phyloP scores from a whole-genome alignment of 2,329 filamentous ascomycete genomes.

The Beauveria pseudobassiana region DNA sequence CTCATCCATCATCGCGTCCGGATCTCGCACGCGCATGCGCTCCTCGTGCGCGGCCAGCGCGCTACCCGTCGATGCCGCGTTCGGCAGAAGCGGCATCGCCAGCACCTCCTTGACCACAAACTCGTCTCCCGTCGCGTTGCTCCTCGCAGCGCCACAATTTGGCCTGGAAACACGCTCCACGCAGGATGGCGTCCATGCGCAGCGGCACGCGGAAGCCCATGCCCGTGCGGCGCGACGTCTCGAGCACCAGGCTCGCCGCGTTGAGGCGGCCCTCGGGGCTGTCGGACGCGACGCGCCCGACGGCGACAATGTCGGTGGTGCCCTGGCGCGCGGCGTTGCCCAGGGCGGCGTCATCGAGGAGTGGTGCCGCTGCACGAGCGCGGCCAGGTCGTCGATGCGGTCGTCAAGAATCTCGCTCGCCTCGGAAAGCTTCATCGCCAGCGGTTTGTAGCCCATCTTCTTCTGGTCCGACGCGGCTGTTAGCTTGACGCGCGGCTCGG shows the following conservation, averaged over 20 bases:
- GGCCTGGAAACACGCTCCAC: slow-evolving; percentile 88
- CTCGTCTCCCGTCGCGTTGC: slow-evolving; percentile 76
- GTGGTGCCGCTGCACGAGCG: slow-evolving; percentile 66
- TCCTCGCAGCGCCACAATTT: slow-evolving; percentile 80
- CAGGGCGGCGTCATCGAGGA: slow-evolving; percentile 72
- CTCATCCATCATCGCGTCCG: slow-evolving; percentile 44
- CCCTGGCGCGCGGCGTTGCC: slow-evolving; percentile 81
- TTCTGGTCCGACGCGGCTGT: slow-evolving; percentile 82
- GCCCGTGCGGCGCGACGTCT: slow-evolving; percentile 78
- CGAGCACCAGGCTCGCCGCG: slow-evolving; percentile 74
- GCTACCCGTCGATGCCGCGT: slow-evolving; percentile 60
- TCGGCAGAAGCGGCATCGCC: slow-evolving; percentile 64
- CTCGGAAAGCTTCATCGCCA: slow-evolving; percentile 92
- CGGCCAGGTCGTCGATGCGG: slow-evolving; percentile 81
- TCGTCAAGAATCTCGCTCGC: slow-evolving; percentile 91
- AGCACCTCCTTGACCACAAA: slow-evolving; percentile 76
- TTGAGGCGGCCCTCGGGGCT: slow-evolving; percentile 81
- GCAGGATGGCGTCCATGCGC: slow-evolving; percentile 59
- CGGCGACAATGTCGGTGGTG: slow-evolving; percentile 78
- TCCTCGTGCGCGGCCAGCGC: slow-evolving; percentile 62
- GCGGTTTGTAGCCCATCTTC: slow-evolving; percentile 84
- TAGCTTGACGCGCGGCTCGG: slow-evolving; percentile 73
- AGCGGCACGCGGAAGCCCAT: slow-evolving; percentile 76
- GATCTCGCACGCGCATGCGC: slow-evolving; percentile 52
- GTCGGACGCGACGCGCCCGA: slow-evolving; percentile 88